These are phyloP conservation scores for Poa annua DNA, from an alignment of 176 grass and related monocot species.

Conservation along the genomic window DNA sequence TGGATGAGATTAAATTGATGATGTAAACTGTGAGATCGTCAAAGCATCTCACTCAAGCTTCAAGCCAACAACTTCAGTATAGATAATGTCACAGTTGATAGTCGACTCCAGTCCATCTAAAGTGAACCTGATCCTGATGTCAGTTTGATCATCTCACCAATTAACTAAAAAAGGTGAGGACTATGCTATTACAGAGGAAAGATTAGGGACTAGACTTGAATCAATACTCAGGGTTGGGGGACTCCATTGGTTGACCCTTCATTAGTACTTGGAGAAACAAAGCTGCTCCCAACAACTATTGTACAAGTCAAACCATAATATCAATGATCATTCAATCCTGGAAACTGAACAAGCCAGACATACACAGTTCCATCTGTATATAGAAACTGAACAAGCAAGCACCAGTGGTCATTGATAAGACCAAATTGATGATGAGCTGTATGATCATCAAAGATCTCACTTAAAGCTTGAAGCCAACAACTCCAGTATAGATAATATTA, in stretches of 20 bases:
- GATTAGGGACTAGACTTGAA: background rate
- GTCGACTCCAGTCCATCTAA: background rate
- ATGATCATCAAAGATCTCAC: constrained; percentile 20
- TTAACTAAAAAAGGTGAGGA: background rate
- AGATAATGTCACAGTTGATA: background rate
- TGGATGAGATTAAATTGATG: constrained; percentile 7
- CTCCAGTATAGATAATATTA: background rate
- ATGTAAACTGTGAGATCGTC: background rate
- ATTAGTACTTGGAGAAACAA: background rate
- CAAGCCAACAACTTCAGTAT: background rate
- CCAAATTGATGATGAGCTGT: background rate
- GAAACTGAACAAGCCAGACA: constrained; percentile 5
- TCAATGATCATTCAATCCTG: background rate
- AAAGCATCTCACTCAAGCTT: constrained; percentile 5
- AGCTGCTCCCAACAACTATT: constrained; percentile 19
- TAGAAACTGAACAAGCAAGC: background rate
- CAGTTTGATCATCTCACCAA: background rate
- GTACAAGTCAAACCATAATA: constrained; percentile 5
- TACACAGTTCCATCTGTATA: background rate
- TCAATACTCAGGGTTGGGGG: background rate
- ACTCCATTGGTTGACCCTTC: background rate
- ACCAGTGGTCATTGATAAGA: background rate
- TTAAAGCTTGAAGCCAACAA: background rate
- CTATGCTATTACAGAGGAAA: background rate
- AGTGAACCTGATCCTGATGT: background rate